A percentile compares a stretch with the other conserved stretches of the same genome.
These are phyloP conservation scores for Dactylellina parvicollis DNA, from an alignment of 2,329 filamentous ascomycete species.

Conservation along the genomic window DNA sequence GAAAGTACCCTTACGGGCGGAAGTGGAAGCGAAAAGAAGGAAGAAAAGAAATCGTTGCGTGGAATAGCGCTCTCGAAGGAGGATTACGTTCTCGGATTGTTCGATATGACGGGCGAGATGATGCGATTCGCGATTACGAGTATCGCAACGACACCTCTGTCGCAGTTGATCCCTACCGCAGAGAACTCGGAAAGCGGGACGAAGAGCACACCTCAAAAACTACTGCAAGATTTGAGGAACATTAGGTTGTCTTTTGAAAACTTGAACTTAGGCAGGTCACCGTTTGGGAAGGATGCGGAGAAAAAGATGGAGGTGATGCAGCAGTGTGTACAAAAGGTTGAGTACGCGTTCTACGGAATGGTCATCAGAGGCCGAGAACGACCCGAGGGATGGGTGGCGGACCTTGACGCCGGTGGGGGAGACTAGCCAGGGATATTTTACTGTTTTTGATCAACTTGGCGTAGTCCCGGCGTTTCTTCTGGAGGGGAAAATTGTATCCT, in stretches of 20 bases:
- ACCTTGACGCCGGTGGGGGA: constrained; percentile 66
- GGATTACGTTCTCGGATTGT: constrained; percentile 90
- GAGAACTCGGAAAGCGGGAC: constrained; percentile 60
- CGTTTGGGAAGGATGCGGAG: constrained; percentile 81
- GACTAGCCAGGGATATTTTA: too few relatives aligned
- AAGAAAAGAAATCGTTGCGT: constrained; percentile 59
- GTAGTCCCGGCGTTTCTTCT: constrained; percentile 12
- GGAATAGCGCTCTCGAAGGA: constrained; percentile 76
- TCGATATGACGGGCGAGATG: constrained; percentile 93
- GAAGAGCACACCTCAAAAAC: constrained; percentile 30
- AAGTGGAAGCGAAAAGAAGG: background rate
- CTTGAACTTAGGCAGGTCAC: constrained; percentile 65
- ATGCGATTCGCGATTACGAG: constrained; percentile 95
- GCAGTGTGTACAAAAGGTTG: constrained; percentile 90
- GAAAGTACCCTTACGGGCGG: background rate
- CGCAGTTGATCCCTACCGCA: constrained; percentile 64
- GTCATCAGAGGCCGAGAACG: constrained; percentile 86
- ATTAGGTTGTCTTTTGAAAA: constrained; percentile 64
- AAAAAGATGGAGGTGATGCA: constrained; percentile 89
- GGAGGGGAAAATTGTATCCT: background rate
- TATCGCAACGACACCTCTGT: constrained; percentile 72
- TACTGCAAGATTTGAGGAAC: constrained; percentile 51
- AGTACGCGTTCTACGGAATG: constrained; percentile 87
- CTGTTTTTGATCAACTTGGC: too few relatives aligned
- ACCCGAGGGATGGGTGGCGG: constrained; percentile 91